A percentile compares a stretch with the other conserved stretches of the same genome.
These are phyloP conservation scores for Alternaria gansuensis DNA, from an alignment of 2,329 filamentous ascomycete species.

Conservation along the genomic window DNA sequence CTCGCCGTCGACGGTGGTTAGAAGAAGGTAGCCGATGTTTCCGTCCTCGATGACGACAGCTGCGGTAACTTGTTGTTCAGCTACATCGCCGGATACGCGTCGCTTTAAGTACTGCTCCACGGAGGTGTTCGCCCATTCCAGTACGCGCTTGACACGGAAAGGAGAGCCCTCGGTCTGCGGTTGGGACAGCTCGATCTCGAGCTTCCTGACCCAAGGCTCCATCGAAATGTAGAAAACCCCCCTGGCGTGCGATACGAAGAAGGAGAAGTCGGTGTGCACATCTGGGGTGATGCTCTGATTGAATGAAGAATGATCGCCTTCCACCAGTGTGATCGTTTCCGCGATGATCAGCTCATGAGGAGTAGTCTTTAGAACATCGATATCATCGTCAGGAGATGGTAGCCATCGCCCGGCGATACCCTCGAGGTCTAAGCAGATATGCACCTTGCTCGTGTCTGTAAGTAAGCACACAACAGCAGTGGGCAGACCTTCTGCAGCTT, in stretches of 20 bases:
- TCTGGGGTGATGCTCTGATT: slow-evolving; percentile 66
- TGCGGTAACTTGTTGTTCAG: slow-evolving; percentile 53
- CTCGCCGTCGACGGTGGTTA: slow-evolving; percentile 59
- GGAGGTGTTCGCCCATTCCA: slow-evolving; percentile 60
- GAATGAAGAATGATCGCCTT: slow-evolving; percentile 46
- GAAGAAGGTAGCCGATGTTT: slow-evolving; percentile 66
- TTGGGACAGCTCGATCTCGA: slow-evolving; percentile 66
- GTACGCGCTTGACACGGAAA: slow-evolving; percentile 66
- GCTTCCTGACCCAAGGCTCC: slow-evolving; percentile 63
- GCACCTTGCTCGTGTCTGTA: slow-evolving; percentile 64
- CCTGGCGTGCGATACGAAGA: slow-evolving; percentile 65
- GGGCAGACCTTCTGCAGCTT: slow-evolving; percentile 61
- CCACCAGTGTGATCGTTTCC: slow-evolving; percentile 52
- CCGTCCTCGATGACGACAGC: slow-evolving; percentile 65
- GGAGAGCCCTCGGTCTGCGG: slow-evolving; percentile 61
- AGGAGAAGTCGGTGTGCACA: slow-evolving; percentile 64
- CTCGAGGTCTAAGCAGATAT: slow-evolving; percentile 68
- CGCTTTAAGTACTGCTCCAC: slow-evolving; percentile 60
- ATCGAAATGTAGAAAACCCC: slow-evolving; percentile 66
- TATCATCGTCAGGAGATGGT: slow-evolving; percentile 54
- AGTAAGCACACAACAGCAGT: slow-evolving; percentile 67
- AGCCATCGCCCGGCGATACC: slow-evolving; percentile 71
- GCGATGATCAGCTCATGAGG: slow-evolving; percentile 51
- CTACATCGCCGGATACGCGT: slow-evolving; percentile 28
- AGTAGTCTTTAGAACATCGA: slow-evolving; percentile 24